phyloP scores from a whole-genome alignment of 805 yeast genomes.

The Metschnikowia reukaufii region DNA sequence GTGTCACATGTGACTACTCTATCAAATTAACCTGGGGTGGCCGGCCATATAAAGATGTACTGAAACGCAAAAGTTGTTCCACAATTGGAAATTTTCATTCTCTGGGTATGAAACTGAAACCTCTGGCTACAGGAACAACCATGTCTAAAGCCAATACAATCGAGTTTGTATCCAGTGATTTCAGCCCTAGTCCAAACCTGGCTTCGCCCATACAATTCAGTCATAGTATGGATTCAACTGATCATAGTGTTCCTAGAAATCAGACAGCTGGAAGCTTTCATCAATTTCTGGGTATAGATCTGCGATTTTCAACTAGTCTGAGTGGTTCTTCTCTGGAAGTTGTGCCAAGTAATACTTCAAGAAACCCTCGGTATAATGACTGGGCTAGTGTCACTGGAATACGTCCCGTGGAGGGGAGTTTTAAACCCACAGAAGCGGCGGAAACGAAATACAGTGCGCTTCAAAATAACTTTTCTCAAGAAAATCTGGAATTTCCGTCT shows the following conservation, averaged over 20 bases:
- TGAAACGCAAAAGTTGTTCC: conserved; percentile 27
- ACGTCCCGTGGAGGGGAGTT: too few relatives aligned
- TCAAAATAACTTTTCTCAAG: too few relatives aligned
- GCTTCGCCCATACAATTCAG: background rate
- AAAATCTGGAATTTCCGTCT: too few relatives aligned
- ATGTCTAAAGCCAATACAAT: conserved; percentile 1
- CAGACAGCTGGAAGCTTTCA: too few relatives aligned
- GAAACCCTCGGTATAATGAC: background rate
- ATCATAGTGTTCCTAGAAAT: too few relatives aligned
- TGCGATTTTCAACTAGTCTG: too few relatives aligned
- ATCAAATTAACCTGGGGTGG: conserved; percentile 74
- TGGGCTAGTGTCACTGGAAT: background rate
- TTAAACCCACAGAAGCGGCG: too few relatives aligned
- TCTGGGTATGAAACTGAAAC: background rate
- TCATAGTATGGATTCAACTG: background rate
- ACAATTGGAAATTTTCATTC: background rate
- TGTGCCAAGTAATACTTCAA: too few relatives aligned
- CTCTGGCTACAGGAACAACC: conserved; percentile 1
- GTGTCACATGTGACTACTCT: conserved; percentile 58
- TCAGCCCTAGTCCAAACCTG: background rate
- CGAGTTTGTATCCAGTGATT: conserved; percentile 11
- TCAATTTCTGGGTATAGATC: too few relatives aligned
- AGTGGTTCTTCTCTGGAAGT: too few relatives aligned
- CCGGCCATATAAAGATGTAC: conserved; percentile 53
- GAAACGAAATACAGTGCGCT: too few relatives aligned